Evolutionary conservation across 2,329 filamentous ascomycete species (phyloP).

Genomic region (Ophiostoma populinum): DNA sequence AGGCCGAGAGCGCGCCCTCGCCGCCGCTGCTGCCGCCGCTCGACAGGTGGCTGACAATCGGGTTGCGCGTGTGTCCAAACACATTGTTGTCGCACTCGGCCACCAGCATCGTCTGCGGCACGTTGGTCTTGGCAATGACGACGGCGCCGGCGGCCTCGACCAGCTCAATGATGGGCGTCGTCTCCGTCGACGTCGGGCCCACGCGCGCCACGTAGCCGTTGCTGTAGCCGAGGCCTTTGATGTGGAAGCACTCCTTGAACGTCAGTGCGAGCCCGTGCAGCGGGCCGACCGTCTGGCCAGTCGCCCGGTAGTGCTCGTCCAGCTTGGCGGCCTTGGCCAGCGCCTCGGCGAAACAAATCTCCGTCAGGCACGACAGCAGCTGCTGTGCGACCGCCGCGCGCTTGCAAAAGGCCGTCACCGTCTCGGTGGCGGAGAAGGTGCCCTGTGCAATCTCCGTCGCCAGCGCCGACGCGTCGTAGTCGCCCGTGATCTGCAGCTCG

Average conservation of each 20-base stretch:
- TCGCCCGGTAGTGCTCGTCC: constrained; percentile 16
- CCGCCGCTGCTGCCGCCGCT: constrained; percentile 22
- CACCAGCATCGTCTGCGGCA: constrained; percentile 15
- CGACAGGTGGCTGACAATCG: constrained; percentile 17
- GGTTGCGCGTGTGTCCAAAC: constrained; percentile 19
- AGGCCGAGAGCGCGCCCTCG: constrained; percentile 19
- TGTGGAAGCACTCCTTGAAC: constrained; percentile 29
- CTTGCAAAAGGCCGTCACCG: constrained; percentile 9
- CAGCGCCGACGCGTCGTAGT: background rate
- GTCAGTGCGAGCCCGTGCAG: constrained; percentile 29
- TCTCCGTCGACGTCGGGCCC: constrained; percentile 7
- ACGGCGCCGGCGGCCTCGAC: constrained; percentile 27
- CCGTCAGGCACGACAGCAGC: constrained; percentile 28
- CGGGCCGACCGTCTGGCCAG: constrained; percentile 18
- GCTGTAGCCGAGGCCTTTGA: constrained; percentile 22
- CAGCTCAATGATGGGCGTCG: constrained; percentile 15
- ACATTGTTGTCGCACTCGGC: constrained; percentile 20
- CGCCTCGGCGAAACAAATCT: constrained; percentile 20
- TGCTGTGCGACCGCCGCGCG: constrained; percentile 10
- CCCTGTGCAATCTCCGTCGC: background rate
- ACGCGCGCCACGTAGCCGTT: constrained; percentile 17
- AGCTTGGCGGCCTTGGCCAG: constrained; percentile 17
- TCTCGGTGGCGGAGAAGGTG: constrained; percentile 15
- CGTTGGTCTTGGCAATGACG: constrained; percentile 16
- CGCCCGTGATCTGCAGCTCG: constrained; percentile 6